phyloP scores from a whole-genome alignment of 2,329 filamentous ascomycete genomes.

The Fusarium hainanense region DNA sequence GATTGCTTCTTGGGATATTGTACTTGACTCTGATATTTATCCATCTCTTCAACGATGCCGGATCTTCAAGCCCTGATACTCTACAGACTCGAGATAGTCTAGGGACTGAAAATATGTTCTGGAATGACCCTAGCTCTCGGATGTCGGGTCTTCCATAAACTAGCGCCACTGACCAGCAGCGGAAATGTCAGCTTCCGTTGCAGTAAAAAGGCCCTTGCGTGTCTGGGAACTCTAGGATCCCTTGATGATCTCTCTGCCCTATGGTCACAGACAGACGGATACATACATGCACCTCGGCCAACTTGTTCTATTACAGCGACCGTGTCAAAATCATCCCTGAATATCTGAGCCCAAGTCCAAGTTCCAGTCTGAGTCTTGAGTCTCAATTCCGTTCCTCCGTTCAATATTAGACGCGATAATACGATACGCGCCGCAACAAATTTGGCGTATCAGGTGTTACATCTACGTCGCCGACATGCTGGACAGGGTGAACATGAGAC shows the following conservation, averaged over 20 bases:
- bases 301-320: background rate
- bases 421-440: slow-evolving; percentile 17
- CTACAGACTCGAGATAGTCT: background rate
- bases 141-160: slow-evolving; percentile 41
- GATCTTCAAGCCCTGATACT: background rate
- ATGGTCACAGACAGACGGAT: slow-evolving; percentile 20
- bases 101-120: background rate
- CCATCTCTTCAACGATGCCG: background rate
- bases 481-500: slow-evolving; percentile 9
- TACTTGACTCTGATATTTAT: slow-evolving; percentile 1
- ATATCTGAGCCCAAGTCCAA: too few relatives aligned
- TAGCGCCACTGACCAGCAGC: slow-evolving; percentile 40
- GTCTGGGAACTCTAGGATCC: background rate
- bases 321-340: slow-evolving; percentile 10
- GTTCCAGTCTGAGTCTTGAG: background rate
- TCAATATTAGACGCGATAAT: slow-evolving; percentile 5
- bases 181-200: slow-evolving; percentile 40
- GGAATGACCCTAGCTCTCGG: slow-evolving; percentile 39
- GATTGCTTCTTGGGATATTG: background rate
- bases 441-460: slow-evolving; percentile 24
- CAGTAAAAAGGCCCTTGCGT: slow-evolving; percentile 17
- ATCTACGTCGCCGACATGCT: slow-evolving; percentile 6
- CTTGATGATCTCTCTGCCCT: slow-evolving; percentile 15
- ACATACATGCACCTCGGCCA: background rate
- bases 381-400: background rate